Evolutionary conservation across 768 basidiomycete genomes (phyloP).

Genomic region (Leccinum truebloodii): DNA sequence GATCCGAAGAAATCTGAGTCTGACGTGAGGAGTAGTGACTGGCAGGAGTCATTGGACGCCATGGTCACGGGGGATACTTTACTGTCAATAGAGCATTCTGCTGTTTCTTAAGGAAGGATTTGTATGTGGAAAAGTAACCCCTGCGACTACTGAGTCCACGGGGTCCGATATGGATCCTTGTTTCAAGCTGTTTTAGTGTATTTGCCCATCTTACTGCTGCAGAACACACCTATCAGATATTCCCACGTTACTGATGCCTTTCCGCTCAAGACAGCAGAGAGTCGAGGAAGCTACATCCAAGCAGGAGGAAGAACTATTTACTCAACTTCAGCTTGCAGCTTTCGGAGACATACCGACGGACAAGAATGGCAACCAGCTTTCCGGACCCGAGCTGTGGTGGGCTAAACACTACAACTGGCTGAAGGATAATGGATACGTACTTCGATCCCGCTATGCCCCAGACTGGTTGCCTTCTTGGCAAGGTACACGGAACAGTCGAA

Average conservation of each 20-base stretch:
- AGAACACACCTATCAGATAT: no score
- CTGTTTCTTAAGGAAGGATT: no score
- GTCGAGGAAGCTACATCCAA: neutral
- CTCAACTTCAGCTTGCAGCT: conserved; percentile 2
- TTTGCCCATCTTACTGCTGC: neutral
- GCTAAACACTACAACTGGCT: conserved; percentile 12
- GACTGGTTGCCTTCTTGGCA: no score
- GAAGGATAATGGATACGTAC: conserved; percentile 15
- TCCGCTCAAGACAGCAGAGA: neutral
- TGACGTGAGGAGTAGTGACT: no score
- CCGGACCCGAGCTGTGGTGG: conserved; percentile 19
- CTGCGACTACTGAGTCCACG: neutral
- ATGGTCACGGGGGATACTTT: no score
- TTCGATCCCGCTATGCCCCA: neutral
- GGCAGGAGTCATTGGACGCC: no score
- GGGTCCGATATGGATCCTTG: conserved; percentile 9
- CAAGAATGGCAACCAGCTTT: neutral
- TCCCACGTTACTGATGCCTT: no score
- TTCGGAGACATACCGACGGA: neutral
- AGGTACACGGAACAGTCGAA: no score
- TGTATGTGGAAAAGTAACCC: no score
- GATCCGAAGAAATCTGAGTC: no score
- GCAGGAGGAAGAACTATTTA: neutral
- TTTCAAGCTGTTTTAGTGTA: neutral
- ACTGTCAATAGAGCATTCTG: no score